Base-by-base conservation (phyloP, 176 grass and related monocot species). In the Aegilops speltoides region DNA sequence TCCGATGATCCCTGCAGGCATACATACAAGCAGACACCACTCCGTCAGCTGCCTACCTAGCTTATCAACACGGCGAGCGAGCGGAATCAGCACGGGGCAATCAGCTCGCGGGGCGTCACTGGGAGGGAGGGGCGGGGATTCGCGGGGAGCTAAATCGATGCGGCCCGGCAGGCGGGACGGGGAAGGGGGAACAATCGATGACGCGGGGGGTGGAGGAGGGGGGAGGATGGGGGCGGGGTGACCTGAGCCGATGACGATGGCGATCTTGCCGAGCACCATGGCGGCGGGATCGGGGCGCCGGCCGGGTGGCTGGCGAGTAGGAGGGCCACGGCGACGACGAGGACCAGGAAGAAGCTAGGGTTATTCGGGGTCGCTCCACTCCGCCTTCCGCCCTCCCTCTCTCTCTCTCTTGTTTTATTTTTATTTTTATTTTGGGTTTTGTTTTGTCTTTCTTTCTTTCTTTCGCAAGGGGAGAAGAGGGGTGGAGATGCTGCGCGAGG, bases 201-300 rank as follows among this genome's bases (percentile, higher is more conserved):
- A 10, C 41, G 8, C 2, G 40, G 63, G 8, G 64, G 5, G 4
- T 1, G 1, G 19, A 28, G 28, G 10, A 17, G 36, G 3, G 2
- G 20, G 70, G 71, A 9, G 6, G 22, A 34, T 19, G 64, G 15
- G 0, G 48, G 46, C 14, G 46, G 46, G 36, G 64, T 17, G 26
- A 88, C 89, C 89, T 63, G 81, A 84, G 76, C 89, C 89, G 68
- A 91, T 77, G 81, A 91, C 85, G 81, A 91, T 91, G 82, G 82
- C 89, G 76, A 88, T 52, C 81, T 91, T 91, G 61, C 85, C 89
- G 11, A 91, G 76, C 62, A 88, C 89, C 89, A 91, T 91, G 77
- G 68, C 80, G 73, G 64, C 48, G 26, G 41, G 62, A 45, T 13
- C 11, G 26, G 26, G 66, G 16, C 66, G 66, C 67, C 33, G 67